Conservation (phyloP, 2,329 filamentous ascomycete genomes). For the Aquanectria penicillioides region DNA sequence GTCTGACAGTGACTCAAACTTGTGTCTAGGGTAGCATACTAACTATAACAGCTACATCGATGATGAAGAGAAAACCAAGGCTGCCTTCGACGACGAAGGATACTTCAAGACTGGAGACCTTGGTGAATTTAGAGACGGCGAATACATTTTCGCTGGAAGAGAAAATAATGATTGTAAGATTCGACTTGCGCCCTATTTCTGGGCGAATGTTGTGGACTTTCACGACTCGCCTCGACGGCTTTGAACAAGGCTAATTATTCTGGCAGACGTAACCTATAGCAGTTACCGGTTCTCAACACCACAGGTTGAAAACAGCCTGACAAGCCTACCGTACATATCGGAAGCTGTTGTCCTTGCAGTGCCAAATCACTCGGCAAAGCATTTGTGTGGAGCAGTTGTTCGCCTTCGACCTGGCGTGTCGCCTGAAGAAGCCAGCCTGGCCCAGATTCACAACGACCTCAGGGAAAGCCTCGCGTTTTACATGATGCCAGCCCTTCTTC, state of each 20-base stretch:
- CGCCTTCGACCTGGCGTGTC: conserved; percentile 15
- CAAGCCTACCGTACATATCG: conserved; percentile 29
- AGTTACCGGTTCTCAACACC: conserved; percentile 25
- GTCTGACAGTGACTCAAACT: background rate
- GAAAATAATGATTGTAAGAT: conserved; percentile 31
- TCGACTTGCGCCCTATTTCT: too few relatives aligned
- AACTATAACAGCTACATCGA: conserved; percentile 30
- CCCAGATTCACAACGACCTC: conserved; percentile 26
- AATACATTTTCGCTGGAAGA: conserved; percentile 33
- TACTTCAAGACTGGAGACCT: conserved; percentile 96
- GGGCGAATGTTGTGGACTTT: too few relatives aligned
- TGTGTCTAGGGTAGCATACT: too few relatives aligned
- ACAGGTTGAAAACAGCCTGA: conserved; percentile 29
- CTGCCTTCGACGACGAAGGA: conserved; percentile 81
- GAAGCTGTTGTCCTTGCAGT: conserved; percentile 34
- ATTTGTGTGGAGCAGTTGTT: conserved; percentile 34
- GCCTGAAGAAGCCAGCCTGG: background rate
- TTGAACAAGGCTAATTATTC: too few relatives aligned
- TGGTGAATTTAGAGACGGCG: conserved; percentile 67
- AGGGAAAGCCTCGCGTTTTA: conserved; percentile 13
- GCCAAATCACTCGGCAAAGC: conserved; percentile 29
- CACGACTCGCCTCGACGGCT: too few relatives aligned
- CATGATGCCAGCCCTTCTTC: conserved; percentile 30
- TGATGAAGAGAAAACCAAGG: conserved; percentile 78
- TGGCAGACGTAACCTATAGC: conserved; percentile 19